Conservation (phyloP, 1,139 yeast genomes). For the Yamadazyma atmosphaerica region DNA sequence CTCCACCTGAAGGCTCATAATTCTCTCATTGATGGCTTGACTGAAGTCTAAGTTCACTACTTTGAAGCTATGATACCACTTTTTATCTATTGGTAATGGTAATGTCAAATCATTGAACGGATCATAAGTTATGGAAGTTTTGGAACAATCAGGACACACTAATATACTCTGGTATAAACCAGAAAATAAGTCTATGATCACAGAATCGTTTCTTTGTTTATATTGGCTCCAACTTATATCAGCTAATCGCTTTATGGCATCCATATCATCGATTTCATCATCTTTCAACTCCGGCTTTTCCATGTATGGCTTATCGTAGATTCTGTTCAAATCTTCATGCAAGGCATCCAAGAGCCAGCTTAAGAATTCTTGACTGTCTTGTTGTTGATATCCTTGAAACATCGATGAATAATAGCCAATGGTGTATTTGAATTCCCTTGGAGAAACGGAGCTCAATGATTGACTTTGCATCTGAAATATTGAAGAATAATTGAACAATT, state of each 20-base stretch:
- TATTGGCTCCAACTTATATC: conserved; percentile 80
- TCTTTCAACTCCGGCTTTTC: conserved; percentile 82
- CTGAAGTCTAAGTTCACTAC: conserved; percentile 58
- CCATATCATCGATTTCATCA: conserved; percentile 55
- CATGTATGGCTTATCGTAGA: conserved; percentile 76
- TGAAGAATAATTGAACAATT: conserved; percentile 45
- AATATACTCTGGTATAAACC: conserved; percentile 89
- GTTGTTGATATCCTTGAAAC: conserved; percentile 89
- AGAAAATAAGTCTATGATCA: conserved; percentile 81
- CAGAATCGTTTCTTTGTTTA: conserved; percentile 78
- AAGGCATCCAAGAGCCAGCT: conserved; percentile 89
- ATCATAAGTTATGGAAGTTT: conserved; percentile 87
- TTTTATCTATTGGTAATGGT: conserved; percentile 77
- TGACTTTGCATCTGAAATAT: conserved; percentile 7
- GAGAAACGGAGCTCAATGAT: conserved; percentile 42
- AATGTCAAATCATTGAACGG: conserved; percentile 90
- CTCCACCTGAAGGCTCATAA: conserved; percentile 63
- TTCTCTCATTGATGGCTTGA: conserved; percentile 31
- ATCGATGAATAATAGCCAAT: conserved; percentile 78
- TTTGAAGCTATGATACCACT: conserved; percentile 69
- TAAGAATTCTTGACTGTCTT: conserved; percentile 92
- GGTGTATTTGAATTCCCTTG: conserved; percentile 75
- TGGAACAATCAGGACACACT: conserved; percentile 81
- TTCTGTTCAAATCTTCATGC: conserved; percentile 90
- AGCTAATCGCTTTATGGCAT: conserved; percentile 64